phyloP scores from a whole-genome alignment of 2,329 filamentous ascomycete species.

The Sporothrix brasiliensis region DNA sequence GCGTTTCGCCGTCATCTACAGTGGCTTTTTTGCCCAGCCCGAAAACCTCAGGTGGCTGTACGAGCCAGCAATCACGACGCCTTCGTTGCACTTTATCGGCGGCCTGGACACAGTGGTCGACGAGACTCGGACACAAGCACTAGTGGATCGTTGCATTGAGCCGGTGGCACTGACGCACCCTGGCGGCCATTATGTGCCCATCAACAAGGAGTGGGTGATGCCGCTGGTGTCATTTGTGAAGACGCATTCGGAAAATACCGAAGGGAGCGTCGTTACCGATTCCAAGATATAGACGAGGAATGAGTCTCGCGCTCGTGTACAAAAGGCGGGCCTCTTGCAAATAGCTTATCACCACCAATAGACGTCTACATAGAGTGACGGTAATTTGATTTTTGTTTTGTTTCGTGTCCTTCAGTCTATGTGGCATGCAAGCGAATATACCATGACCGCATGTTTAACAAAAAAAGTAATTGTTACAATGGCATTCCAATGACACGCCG shows the following conservation, averaged over 20 bases:
- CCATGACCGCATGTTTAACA: background rate
- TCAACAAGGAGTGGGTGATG: conserved; percentile 78
- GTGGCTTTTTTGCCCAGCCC: conserved; percentile 71
- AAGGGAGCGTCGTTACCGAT: background rate
- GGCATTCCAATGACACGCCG: background rate
- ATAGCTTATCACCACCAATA: background rate
- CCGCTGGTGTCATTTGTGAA: conserved; percentile 57
- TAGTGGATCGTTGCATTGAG: conserved; percentile 67
- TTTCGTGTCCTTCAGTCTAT: background rate
- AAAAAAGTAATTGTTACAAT: conserved; percentile 7
- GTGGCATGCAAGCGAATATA: background rate
- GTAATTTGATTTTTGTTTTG: background rate
- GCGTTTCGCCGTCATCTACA: conserved; percentile 76
- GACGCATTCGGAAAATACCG: conserved; percentile 35
- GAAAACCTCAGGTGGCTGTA: conserved; percentile 69
- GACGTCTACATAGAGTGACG: conserved; percentile 1
- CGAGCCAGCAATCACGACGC: conserved; percentile 73
- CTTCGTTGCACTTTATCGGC: conserved; percentile 79
- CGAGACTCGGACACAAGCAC: conserved; percentile 67
- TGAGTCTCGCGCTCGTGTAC: too few species aligned
- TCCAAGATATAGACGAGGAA: conserved; percentile 8
- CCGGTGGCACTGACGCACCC: conserved; percentile 69
- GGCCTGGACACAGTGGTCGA: conserved; percentile 86
- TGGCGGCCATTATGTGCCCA: conserved; percentile 87
- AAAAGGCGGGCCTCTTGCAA: too few species aligned